These are phyloP conservation scores for Cryptosporidium meleagridis DNA, from an alignment of 169 alveolate genomes.

Conservation along the genomic window DNA sequence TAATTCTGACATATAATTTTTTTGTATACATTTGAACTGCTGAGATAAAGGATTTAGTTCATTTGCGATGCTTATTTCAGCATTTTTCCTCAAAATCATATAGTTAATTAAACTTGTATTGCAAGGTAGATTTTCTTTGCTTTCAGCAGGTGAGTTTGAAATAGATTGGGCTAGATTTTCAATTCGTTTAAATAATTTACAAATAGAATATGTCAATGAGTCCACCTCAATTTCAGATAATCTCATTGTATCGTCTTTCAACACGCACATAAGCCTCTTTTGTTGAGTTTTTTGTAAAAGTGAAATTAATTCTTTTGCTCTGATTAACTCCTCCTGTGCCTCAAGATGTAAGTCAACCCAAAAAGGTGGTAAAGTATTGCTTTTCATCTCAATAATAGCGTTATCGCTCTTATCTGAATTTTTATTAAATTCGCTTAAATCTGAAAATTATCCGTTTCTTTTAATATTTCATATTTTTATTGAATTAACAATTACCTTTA, in stretches of 20 bases:
- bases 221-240: slow-evolving; percentile 43
- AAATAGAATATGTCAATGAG: slow-evolving; percentile 7
- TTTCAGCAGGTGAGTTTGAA: slow-evolving; percentile 68
- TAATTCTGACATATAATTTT: slow-evolving; percentile 77
- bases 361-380: slow-evolving; percentile 76
- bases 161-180: slow-evolving; percentile 71
- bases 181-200: slow-evolving; percentile 25
- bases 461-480: not conserved
- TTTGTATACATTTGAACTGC: slow-evolving; percentile 80
- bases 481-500: slow-evolving; percentile 7
- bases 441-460: not conserved
- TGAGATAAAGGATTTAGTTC: slow-evolving; percentile 80
- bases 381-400: slow-evolving; percentile 77
- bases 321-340: slow-evolving; percentile 78
- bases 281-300: slow-evolving; percentile 77
- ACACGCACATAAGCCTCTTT: slow-evolving; percentile 75
- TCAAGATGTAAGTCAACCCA: slow-evolving; percentile 79
- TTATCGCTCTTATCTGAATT: not conserved
- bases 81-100: slow-evolving; percentile 78
- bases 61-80: slow-evolving; percentile 78
- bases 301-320: slow-evolving; percentile 73
- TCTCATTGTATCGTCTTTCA: slow-evolving; percentile 51
- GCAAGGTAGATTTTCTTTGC: slow-evolving; percentile 23
- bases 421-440: not conserved
- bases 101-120: slow-evolving; percentile 39